A percentile compares a stretch with the other conserved stretches of the same genome.
Evolutionary conservation across 2,329 filamentous ascomycete species (phyloP).

Genomic region (Cercospora sp.): DNA sequence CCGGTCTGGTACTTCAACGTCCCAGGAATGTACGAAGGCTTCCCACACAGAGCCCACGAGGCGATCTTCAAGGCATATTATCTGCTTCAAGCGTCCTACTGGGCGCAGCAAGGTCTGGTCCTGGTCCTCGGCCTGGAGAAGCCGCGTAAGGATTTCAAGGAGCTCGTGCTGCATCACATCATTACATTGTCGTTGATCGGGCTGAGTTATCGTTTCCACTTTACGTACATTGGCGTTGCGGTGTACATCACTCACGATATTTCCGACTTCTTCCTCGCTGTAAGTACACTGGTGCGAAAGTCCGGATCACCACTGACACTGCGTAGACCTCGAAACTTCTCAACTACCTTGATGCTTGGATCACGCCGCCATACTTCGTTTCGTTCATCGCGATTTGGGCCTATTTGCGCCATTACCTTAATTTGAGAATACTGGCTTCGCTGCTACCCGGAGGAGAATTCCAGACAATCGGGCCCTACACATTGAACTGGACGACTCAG

Average conservation of each 20-base stretch:
- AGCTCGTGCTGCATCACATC: slow-evolving; percentile 87
- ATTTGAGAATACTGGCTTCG: slow-evolving; percentile 73
- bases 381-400: slow-evolving; percentile 81
- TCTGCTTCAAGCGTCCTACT: slow-evolving; percentile 89
- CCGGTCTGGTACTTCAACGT: slow-evolving; percentile 97
- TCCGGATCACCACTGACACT: neutral
- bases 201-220: slow-evolving; percentile 92
- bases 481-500: slow-evolving; percentile 71
- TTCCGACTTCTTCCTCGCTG: slow-evolving; percentile 91
- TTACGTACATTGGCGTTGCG: slow-evolving; percentile 89
- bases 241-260: slow-evolving; percentile 96
- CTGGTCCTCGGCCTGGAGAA: slow-evolving; percentile 85
- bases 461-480: slow-evolving; percentile 70
- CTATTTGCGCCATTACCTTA: slow-evolving; percentile 85
- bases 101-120: slow-evolving; percentile 91
- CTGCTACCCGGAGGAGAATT: slow-evolving; percentile 67
- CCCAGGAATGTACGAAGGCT: slow-evolving; percentile 81
- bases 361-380: slow-evolving; percentile 82
- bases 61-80: slow-evolving; percentile 92
- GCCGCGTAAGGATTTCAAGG: slow-evolving; percentile 91
- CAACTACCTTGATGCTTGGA: slow-evolving; percentile 79
- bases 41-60: slow-evolving; percentile 79
- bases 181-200: slow-evolving; percentile 82
- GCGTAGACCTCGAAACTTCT: slow-evolving; percentile 80
- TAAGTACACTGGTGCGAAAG: slow-evolving; percentile 50